phyloP scores from a whole-genome alignment of 768 basidiomycete species.

The Pleurotus tuoliensis region DNA sequence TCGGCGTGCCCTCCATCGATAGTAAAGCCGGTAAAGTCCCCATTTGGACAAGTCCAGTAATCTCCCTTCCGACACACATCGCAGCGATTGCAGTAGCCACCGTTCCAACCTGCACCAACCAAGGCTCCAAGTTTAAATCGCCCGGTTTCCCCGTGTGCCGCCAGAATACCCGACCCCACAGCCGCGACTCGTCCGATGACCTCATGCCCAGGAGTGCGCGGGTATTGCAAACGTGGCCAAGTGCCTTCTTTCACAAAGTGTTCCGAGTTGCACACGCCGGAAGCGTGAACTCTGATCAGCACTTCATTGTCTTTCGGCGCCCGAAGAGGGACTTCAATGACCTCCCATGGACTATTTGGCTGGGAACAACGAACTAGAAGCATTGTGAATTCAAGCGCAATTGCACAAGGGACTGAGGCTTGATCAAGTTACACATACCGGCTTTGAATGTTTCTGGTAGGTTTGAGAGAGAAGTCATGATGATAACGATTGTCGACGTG shows the following conservation, averaged over 20 bases:
- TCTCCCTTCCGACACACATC: constrained; percentile 7
- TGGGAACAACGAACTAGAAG: background rate
- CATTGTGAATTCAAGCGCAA: background rate
- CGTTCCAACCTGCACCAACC: constrained; percentile 9
- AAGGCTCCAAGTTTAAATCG: constrained; percentile 8
- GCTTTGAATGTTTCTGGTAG: constrained; percentile 10
- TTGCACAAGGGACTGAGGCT: background rate
- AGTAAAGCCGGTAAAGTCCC: constrained; percentile 9
- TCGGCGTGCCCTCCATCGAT: constrained; percentile 10
- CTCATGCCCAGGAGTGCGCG: constrained; percentile 8
- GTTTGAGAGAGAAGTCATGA: background rate
- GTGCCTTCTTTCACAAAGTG: constrained; percentile 9
- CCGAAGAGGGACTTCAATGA: background rate
- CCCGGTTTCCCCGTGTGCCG: background rate
- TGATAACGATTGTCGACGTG: too few species aligned
- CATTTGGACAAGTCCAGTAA: constrained; percentile 5
- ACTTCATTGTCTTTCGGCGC: constrained; percentile 1
- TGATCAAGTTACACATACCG: background rate
- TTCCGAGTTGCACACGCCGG: constrained; percentile 9
- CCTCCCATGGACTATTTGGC: background rate
- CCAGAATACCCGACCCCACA: constrained; percentile 1
- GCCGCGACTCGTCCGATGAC: constrained; percentile 6
- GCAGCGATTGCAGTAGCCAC: constrained; percentile 7
- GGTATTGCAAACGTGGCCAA: constrained; percentile 9
- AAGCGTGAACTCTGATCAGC: constrained; percentile 9